Evolutionary conservation across 1,139 yeast species (phyloP).

Genomic region (Yamadazyma songkhlaensis): DNA sequence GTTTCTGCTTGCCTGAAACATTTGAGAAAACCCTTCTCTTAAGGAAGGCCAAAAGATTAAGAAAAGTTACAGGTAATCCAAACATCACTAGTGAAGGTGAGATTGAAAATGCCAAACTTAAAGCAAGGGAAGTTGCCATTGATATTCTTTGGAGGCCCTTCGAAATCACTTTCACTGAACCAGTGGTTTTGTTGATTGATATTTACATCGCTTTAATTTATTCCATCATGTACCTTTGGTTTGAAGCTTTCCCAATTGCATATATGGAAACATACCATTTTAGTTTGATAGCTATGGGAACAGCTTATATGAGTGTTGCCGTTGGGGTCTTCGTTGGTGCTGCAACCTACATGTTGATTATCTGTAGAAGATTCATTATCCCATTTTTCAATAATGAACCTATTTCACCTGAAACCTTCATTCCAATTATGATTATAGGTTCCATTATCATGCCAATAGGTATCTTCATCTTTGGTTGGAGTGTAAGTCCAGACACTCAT

Average conservation of each 20-base stretch:
- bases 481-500: constrained; percentile 35
- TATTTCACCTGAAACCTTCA: constrained; percentile 38
- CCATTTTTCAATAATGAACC: constrained; percentile 20
- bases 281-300: constrained; percentile 49
- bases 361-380: constrained; percentile 22
- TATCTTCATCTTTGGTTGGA: constrained; percentile 51
- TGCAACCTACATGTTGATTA: constrained; percentile 20
- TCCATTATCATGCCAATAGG: constrained; percentile 42
- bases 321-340: constrained; percentile 28
- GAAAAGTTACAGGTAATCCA: constrained; percentile 32
- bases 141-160: constrained; percentile 52
- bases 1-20: constrained; percentile 35
- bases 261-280: constrained; percentile 44
- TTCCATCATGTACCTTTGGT: constrained; percentile 54
- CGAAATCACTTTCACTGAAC: constrained; percentile 41
- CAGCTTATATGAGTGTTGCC: constrained; percentile 41
- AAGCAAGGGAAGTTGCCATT: constrained; percentile 21
- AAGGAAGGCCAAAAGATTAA: constrained; percentile 35
- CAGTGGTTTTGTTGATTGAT: constrained; percentile 45
- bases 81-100: constrained; percentile 29
- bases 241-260: constrained; percentile 62
- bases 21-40: constrained; percentile 30
- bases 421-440: constrained; percentile 23
- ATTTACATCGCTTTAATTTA: constrained; percentile 53
- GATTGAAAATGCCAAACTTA: constrained; percentile 20